Evolutionary conservation across 2,329 filamentous ascomycete genomes (phyloP), one percentile per base, ranked within the genome.

Genomic region (Diaporthe helianthi): DNA sequence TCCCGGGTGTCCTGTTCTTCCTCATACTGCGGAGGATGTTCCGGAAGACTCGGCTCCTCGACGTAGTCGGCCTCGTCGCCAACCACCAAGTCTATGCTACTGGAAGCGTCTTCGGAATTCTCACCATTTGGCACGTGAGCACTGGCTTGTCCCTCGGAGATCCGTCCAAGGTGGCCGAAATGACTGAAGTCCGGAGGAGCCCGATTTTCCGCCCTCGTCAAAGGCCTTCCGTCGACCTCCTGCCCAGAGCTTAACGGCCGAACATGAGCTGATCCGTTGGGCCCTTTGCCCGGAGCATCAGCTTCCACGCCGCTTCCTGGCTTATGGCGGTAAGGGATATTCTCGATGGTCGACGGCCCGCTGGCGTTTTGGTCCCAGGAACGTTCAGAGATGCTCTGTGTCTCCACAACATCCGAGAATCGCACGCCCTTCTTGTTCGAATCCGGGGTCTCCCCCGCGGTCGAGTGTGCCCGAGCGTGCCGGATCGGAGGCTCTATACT

Each of bases 371-470:
- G 67, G 6, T 69, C 69, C 69, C 69, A 71, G 2, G 61, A 61
- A 26, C 38, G 38, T 36, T 71, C 69, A 15, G 69, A 71, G 44
- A 69, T 60, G 55, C 69, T 71, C 55, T 71, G 69, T 19, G 67
- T 69, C 41, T 71, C 67, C 19, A 71, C 63, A 17, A 71, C 61
- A 7, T 71, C 69, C 15, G 69, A 69, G 29, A 71, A 71, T 41
- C 69, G 61, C 15, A 71, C 69, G 36, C 65, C 69, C 51, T 71
- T 71, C 51, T 65, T 63, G 31, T 63, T 52, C 4, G 53, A 55
- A 4, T 71, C 69, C 2, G 49, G 55, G 31, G 47, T 58, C 10
- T 63, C 47, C 54, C 55, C 61, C 29, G 63, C 61, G 5, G 49
- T 46, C 22, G 69, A 69, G 12, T 69, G 67, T 15, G 69, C 58